Percentiles rank a stretch among this genome's conserved stretches.
Evolutionary conservation across 1,284 basidiomycete genomes (phyloP).

Genomic region (Somion occarium): DNA sequence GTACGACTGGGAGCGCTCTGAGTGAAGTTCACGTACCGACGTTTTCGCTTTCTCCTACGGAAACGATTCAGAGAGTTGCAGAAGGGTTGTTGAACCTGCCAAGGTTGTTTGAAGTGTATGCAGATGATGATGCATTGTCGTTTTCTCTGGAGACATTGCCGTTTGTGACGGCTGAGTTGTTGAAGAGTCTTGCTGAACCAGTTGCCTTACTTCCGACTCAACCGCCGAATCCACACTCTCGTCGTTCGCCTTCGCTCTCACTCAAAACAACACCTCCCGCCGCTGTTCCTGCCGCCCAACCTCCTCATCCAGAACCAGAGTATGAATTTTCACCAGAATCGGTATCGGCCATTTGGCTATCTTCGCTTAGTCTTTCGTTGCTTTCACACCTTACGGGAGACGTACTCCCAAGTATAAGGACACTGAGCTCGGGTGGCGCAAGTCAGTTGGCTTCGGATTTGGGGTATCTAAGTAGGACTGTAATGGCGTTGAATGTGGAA

Average conservation of each 20-base stretch:
- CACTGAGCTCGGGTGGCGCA: constrained; percentile 61
- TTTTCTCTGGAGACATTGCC: constrained; percentile 86
- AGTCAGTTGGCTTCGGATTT: constrained; percentile 87
- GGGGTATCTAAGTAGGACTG: constrained; percentile 86
- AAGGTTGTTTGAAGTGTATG: constrained; percentile 90
- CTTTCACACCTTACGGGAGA: constrained; percentile 65
- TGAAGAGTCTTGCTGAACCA: constrained; percentile 44
- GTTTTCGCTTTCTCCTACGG: constrained; percentile 90
- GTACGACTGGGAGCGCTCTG: constrained; percentile 30
- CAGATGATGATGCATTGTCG: constrained; percentile 85
- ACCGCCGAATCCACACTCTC: constrained; percentile 32
- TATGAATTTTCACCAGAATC: constrained; percentile 57
- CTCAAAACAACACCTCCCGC: constrained; percentile 27
- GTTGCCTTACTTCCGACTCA: constrained; percentile 16
- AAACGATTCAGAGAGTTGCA: constrained; percentile 83
- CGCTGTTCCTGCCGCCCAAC: too few relatives aligned
- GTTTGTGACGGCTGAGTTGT: constrained; percentile 53
- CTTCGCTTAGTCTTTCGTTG: constrained; percentile 80
- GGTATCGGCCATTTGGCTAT: constrained; percentile 86
- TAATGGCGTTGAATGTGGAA: constrained; percentile 87
- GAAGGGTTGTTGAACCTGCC: constrained; percentile 94
- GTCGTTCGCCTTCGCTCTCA: constrained; percentile 26
- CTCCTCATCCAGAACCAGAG: constrained; percentile 15
- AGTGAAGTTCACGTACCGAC: constrained; percentile 82
- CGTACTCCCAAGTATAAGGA: constrained; percentile 59